These are phyloP conservation scores for Saccharomycopsis sp. DNA, from an alignment of 805 yeast species.

Conservation along the genomic window DNA sequence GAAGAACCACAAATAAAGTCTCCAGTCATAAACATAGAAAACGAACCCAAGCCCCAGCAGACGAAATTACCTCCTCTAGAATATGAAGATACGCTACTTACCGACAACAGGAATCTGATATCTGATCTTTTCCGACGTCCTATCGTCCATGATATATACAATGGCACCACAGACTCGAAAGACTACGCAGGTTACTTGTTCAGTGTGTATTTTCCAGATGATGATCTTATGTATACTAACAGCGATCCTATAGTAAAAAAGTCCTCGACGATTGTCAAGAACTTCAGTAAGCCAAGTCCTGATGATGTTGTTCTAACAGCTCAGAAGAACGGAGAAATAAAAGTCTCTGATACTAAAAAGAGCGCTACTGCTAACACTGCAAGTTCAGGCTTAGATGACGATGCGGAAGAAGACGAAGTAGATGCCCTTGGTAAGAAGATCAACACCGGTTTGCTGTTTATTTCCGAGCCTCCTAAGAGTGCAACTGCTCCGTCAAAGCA, in stretches of 20 bases:
- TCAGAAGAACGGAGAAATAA: constrained; percentile 34
- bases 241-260: constrained; percentile 30
- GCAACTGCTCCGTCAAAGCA: constrained; percentile 34
- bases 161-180: background rate
- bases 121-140: background rate
- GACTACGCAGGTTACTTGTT: background rate
- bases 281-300: constrained; percentile 70
- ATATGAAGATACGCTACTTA: background rate
- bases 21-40: background rate
- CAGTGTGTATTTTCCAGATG: background rate
- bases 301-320: constrained; percentile 66
- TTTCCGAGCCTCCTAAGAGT: constrained; percentile 11
- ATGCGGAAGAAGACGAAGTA: constrained; percentile 3
- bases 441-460: background rate
- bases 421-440: constrained; percentile 6
- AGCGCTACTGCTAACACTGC: background rate
- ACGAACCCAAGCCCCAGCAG: background rate
- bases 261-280: constrained; percentile 38
- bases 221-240: constrained; percentile 31
- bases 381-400: background rate
- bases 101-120: background rate
- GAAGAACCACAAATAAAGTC: background rate
- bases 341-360: constrained; percentile 23
- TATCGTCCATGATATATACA: background rate
- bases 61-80: background rate